Evolutionary conservation across 331 rosid genomes (phyloP).

Genomic region (Erythrophleum ivorense): DNA sequence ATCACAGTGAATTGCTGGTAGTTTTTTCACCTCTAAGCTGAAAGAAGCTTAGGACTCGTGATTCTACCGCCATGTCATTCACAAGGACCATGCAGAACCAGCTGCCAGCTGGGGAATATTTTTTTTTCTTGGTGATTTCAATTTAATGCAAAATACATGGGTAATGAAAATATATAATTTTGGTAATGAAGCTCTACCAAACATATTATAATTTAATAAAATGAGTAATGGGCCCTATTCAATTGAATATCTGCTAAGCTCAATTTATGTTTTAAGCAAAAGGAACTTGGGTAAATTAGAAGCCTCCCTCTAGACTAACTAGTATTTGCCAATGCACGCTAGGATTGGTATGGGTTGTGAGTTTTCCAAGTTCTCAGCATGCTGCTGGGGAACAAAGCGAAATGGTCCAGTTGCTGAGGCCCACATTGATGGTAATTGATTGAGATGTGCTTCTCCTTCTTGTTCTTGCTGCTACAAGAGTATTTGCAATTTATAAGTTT

Average conservation of each 20-base stretch:
- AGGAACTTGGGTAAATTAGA: constrained; percentile 13
- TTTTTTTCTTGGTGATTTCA: neutral
- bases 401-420: constrained; percentile 46
- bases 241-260: constrained; percentile 35
- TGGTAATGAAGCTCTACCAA: neutral
- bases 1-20: neutral
- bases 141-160: neutral
- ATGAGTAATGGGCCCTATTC: constrained; percentile 18
- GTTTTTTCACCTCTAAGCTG: neutral
- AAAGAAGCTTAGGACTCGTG: neutral
- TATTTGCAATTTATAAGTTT: constrained; percentile 23
- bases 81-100: neutral
- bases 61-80: neutral
- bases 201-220: neutral
- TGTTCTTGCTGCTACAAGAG: constrained; percentile 11
- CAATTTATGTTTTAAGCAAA: constrained; percentile 43
- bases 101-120: neutral
- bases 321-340: constrained; percentile 21
- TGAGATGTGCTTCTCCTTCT: constrained; percentile 13
- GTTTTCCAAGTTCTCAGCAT: constrained; percentile 55
- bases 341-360: constrained; percentile 61
- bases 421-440: constrained; percentile 47
- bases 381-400: constrained; percentile 48
- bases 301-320: constrained; percentile 21
- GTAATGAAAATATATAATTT: neutral